phyloP scores from a whole-genome alignment of 1,284 basidiomycete genomes.

The Leccinum insolens region DNA sequence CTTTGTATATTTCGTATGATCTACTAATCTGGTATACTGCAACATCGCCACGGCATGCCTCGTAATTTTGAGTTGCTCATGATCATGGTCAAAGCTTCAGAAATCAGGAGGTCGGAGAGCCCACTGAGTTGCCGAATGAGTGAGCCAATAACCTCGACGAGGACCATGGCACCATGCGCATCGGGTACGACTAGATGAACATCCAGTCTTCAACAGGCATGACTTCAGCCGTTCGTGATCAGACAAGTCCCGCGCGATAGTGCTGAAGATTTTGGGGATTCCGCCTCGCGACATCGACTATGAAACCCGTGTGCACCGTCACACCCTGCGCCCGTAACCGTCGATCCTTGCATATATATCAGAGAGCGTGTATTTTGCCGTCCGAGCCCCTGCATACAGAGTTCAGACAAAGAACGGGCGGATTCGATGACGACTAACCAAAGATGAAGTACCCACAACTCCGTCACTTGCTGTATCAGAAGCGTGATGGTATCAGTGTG shows the following conservation, averaged over 20 bases:
- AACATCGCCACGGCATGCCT: too few relatives aligned
- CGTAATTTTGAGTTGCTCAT: too few relatives aligned
- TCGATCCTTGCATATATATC: neutral
- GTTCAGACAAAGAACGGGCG: neutral
- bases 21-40: too few relatives aligned
- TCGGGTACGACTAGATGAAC: too few relatives aligned
- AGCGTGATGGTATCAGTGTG: neutral
- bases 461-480: neutral
- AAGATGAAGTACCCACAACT: neutral
- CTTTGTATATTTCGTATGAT: too few relatives aligned
- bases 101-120: too few relatives aligned
- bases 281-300: neutral
- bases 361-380: neutral
- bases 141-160: too few relatives aligned
- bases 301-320: neutral
- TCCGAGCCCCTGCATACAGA: neutral
- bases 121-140: too few relatives aligned
- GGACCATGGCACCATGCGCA: too few relatives aligned
- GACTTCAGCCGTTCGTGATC: neutral
- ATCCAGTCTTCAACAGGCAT: too few relatives aligned
- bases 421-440: neutral
- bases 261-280: neutral
- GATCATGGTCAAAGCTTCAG: too few relatives aligned
- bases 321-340: neutral
- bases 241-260: neutral